These are phyloP conservation scores for Calocera viscosa DNA, from an alignment of 768 basidiomycete genomes.

Conservation along the genomic window DNA sequence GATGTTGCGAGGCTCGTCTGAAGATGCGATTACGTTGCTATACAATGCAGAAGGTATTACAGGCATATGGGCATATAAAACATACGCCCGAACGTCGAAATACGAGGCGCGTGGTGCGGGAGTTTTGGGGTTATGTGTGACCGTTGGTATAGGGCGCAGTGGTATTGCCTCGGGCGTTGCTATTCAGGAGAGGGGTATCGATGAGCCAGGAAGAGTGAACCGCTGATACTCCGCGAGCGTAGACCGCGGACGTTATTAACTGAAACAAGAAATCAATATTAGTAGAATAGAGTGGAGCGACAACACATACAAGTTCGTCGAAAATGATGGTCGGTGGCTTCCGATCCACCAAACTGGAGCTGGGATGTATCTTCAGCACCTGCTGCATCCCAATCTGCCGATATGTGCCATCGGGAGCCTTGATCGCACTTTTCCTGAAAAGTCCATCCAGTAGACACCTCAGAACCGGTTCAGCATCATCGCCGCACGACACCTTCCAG, in stretches of 20 bases:
- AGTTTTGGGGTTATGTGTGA: not conserved
- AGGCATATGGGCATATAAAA: not conserved
- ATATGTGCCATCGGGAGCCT: slow-evolving; percentile 78
- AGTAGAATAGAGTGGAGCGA: not conserved
- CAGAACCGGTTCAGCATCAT: slow-evolving; percentile 56
- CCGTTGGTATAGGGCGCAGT: not conserved
- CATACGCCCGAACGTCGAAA: too few relatives aligned
- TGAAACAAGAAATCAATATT: not conserved
- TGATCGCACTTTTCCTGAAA: slow-evolving; percentile 67
- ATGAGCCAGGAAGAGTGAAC: not conserved
- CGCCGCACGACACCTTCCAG: slow-evolving; percentile 44
- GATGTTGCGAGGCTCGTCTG: slow-evolving; percentile 33
- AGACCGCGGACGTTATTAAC: not conserved
- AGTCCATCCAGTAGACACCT: slow-evolving; percentile 63
- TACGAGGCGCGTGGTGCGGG: not conserved
- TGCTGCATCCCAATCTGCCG: slow-evolving; percentile 41
- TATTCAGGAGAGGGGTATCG: slow-evolving; percentile 1
- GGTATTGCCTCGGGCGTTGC: not conserved
- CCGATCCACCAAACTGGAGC: slow-evolving; percentile 67
- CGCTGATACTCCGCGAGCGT: not conserved
- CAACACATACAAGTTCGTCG: slow-evolving; percentile 68
- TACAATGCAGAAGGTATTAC: not conserved
- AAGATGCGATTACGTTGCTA: not conserved
- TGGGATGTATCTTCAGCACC: slow-evolving; percentile 78
- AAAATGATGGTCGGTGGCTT: slow-evolving; percentile 81